Conservation (phyloP, 2,329 filamentous ascomycete genomes). For the Ascochyta pisi region DNA sequence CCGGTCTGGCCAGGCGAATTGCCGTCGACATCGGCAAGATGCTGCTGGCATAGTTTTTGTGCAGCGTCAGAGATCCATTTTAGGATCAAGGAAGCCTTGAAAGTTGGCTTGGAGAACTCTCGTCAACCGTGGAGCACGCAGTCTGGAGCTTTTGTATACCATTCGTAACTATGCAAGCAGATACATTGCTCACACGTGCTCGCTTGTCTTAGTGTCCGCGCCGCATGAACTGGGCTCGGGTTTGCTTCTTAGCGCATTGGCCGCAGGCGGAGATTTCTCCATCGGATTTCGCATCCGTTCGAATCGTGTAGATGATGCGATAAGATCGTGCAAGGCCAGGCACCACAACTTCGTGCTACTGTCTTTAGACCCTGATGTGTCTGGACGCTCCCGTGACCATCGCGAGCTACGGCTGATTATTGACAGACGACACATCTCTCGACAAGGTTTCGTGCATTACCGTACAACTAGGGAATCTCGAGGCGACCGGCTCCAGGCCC, state of each 20-base stretch:
- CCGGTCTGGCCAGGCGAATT: slow-evolving; percentile 13
- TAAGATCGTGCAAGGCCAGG: slow-evolving; percentile 3
- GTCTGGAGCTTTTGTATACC: slow-evolving; percentile 19
- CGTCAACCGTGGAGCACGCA: background rate
- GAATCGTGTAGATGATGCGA: slow-evolving; percentile 2
- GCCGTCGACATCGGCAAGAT: slow-evolving; percentile 4
- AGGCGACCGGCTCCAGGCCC: slow-evolving; percentile 29
- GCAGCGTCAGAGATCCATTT: background rate
- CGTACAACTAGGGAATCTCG: slow-evolving; percentile 16
- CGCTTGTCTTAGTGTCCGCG: slow-evolving; percentile 34
- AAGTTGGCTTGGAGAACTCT: background rate
- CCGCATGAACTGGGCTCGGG: slow-evolving; percentile 23
- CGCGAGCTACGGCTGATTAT: background rate
- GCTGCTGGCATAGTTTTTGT: background rate
- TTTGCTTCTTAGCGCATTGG: slow-evolving; percentile 7
- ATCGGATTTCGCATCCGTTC: slow-evolving; percentile 3
- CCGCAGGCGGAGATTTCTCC: slow-evolving; percentile 4
- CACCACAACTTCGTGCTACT: background rate
- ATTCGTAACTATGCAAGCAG: slow-evolving; percentile 5
- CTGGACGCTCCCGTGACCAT: background rate
- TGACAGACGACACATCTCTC: background rate
- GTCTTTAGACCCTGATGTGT: background rate
- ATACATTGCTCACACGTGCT: slow-evolving; percentile 20
- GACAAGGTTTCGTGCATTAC: slow-evolving; percentile 5
- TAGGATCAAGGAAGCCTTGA: background rate